phyloP scores from a whole-genome alignment of 1,284 basidiomycete species.

The Ganoderma boninense region DNA sequence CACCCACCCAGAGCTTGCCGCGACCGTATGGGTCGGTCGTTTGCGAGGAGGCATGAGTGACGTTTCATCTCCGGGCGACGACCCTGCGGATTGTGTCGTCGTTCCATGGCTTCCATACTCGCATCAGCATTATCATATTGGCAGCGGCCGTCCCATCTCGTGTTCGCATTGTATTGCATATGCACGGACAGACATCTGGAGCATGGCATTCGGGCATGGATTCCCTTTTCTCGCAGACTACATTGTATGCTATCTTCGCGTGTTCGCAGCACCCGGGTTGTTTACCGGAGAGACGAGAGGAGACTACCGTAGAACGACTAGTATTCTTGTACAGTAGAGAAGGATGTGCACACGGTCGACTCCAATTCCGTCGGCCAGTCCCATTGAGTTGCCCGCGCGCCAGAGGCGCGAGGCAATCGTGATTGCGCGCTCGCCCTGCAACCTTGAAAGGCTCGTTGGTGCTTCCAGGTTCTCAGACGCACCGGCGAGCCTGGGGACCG shows the following conservation, averaged over 20 bases:
- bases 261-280: neutral
- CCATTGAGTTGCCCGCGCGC: conserved; percentile 3
- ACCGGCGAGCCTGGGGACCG: conserved; percentile 30
- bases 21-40: neutral
- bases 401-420: conserved; percentile 6
- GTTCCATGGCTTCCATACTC: neutral
- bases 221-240: neutral
- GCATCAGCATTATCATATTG: conserved; percentile 1
- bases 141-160: conserved; percentile 1
- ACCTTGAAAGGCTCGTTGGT: conserved; percentile 12
- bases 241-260: neutral
- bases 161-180: conserved; percentile 1
- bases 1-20: neutral
- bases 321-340: neutral
- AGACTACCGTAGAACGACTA: neutral
- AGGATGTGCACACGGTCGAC: conserved; percentile 12
- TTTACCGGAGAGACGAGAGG: neutral
- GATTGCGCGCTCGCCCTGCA: neutral
- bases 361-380: conserved; percentile 16
- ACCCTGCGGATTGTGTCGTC: neutral
- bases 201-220: neutral
- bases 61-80: conserved; percentile 13
- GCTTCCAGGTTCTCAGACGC: conserved; percentile 25
- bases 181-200: neutral
- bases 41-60: neutral